Evolutionary conservation across 78 protist species (phyloP), one percentile per base, ranked within the genome.

Genomic region (Creolimax fragrantissima): DNA sequence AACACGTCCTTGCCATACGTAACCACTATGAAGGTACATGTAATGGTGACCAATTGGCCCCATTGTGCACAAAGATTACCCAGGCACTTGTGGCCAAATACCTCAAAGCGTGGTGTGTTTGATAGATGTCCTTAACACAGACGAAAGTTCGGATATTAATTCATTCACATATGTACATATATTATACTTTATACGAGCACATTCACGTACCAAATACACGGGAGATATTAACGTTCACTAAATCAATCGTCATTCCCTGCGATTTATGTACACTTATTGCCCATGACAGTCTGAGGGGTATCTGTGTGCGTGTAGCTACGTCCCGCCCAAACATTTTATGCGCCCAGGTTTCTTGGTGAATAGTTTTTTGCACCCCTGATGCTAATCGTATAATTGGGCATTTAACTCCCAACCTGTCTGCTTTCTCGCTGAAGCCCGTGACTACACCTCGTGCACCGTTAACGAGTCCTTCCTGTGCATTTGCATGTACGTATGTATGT

Each of bases 261-360:
- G 94, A 37, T 89, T 97, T 97, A 85, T 97, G 98, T 45, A 97
- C 95, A 6, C 96, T 95, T 37, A 95, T 36, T n/a, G 98, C 97
- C 97, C 96, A 96, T 4, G 98, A 97, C 5, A 96, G 90, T 4
- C 66, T 94, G 24, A 96, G 91, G 4, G 98, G 98, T 24, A 96
- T 7, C 81, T 88, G 90, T 24, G 47, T 43, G 41, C 90, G n/a
- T 32, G 44, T 11, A 7, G 45, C 90, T 5, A 88, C 37, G 41
- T 45, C 90, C 90, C 32, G 11, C 32, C 90, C 90, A 45, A 45
- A 45, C 67, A 45, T 11, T 24, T 88, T 88, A 5, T 35, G 37
- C 66, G 47, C 90, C 90, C 90, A 88, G 5, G 44, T 88, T 74
- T 88, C 90, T n/a, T 35, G 7, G 47, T 88, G 45, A 36, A 88